Evolutionary conservation across 257 asterid genomes (phyloP), one percentile per base, ranked within the genome.

Genomic region (Linderniella brevidens): DNA sequence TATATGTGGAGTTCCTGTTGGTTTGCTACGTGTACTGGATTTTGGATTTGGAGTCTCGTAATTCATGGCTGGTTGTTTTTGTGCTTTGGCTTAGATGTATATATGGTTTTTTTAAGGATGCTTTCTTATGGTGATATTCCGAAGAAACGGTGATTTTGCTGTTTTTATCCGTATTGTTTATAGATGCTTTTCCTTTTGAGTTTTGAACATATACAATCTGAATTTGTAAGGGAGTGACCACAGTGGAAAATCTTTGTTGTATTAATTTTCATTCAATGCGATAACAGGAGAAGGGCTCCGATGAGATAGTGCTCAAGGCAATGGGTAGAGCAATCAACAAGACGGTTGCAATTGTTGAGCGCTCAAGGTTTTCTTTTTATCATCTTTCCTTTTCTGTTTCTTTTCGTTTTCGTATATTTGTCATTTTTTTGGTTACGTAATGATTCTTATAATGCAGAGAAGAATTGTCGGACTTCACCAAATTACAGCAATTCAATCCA

Each of bases 381-480:
- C 32, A 25, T 25, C n/a, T 25, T 25, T 25, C 32, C 32, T 25
- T 25, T 6, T 25, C 32, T 25, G 8, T 38, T 38, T n/a, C 19
- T 45, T 45, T 45, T 3, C 9, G 3, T 15, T 13, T 45, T 17
- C 13, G 32, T 25, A 6, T 6, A 13, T 15, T 15, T 7, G 12
- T 13, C 2, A 13, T 13, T 9, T 45, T 13, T 45, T 14, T 0
- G 11, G 29, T 10, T 25, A 25, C n/a, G n/a, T 25, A 3, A 3
- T 25, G 32, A 2, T 49, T 14, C 48, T 53, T 41, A 3, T 25
- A 37, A 55, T 58, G 45, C 73, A 82, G 97, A 73, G 97, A 74
- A 79, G 96, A 65, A 82, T 86, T 67, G 90, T 79, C 64, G 96
- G 93, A 55, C 93, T 86, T 71, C 92, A 82, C 76, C 96, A 86